A percentile compares a stretch with the other conserved stretches of the same genome.
phyloP scores from a whole-genome alignment of 208 protist species.

The Trypanosoma brucei region DNA sequence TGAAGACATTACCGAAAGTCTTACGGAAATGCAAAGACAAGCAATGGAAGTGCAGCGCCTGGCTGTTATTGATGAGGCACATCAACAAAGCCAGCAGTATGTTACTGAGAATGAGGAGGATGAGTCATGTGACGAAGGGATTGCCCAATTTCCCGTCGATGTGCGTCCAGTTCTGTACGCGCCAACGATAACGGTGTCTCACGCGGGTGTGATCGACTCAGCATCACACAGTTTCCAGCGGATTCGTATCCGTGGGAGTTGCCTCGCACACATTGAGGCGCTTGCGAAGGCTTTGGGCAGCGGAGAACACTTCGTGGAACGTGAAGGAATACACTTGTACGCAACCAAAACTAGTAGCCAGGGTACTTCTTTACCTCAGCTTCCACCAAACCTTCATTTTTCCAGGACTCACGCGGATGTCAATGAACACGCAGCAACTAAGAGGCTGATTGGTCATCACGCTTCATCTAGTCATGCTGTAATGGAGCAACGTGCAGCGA shows the following conservation, averaged over 20 bases:
- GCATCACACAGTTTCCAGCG: conserved; percentile 74
- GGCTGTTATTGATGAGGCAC: conserved; percentile 38
- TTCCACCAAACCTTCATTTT: conserved; percentile 40
- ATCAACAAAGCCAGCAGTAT: conserved; percentile 9
- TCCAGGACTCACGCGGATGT: conserved; percentile 18
- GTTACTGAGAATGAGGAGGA: background rate
- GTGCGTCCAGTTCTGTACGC: conserved; percentile 79
- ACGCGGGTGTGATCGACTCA: conserved; percentile 78
- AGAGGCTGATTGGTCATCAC: conserved; percentile 25
- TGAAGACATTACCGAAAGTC: conserved; percentile 66
- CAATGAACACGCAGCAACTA: background rate
- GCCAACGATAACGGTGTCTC: conserved; percentile 74
- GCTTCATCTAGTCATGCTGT: conserved; percentile 13
- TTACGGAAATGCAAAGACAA: conserved; percentile 69
- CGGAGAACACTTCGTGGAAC: conserved; percentile 63
- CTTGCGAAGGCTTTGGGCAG: conserved; percentile 47
- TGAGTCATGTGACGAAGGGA: conserved; percentile 7
- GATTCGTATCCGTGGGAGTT: conserved; percentile 83
- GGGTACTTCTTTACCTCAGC: conserved; percentile 15
- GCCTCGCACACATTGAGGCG: conserved; percentile 69
- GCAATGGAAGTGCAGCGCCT: conserved; percentile 65
- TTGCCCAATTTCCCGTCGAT: conserved; percentile 2
- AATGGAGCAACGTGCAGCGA: conserved; percentile 13
- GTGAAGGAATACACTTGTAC: conserved; percentile 3
- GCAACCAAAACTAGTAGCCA: conserved; percentile 27